Conservation (phyloP, 768 basidiomycete species). For the Leccinum ochraceum region DNA sequence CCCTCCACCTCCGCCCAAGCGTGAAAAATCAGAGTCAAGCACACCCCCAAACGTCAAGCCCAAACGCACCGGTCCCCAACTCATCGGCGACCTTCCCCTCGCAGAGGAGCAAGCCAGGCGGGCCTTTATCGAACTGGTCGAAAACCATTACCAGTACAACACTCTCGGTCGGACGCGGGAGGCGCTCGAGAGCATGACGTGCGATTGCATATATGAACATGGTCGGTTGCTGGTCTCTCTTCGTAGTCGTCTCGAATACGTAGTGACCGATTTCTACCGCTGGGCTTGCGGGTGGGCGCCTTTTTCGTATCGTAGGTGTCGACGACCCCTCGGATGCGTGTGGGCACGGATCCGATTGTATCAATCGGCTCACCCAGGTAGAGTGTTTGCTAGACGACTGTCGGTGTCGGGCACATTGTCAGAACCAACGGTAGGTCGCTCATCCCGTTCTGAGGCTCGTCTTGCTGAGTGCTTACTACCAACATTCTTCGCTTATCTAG, state of each 20-base stretch:
- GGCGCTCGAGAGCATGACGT: constrained; percentile 89
- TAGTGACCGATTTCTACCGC: constrained; percentile 27
- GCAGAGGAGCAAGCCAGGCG: constrained; percentile 72
- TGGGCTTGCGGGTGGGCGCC: constrained; percentile 20
- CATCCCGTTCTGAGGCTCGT: neutral
- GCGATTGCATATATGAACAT: constrained; percentile 83
- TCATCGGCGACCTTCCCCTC: constrained; percentile 78
- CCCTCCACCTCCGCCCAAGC: constrained; percentile 32
- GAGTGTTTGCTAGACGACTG: constrained; percentile 94
- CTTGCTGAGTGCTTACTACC: neutral
- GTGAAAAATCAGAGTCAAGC: constrained; percentile 36
- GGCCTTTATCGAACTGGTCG: constrained; percentile 71
- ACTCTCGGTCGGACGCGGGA: constrained; percentile 86
- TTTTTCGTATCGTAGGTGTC: constrained; percentile 44
- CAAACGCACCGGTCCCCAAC: constrained; percentile 42
- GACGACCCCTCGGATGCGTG: constrained; percentile 72
- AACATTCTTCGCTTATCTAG: constrained; percentile 40
- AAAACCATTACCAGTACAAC: constrained; percentile 86
- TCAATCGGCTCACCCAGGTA: constrained; percentile 95
- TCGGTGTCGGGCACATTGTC: constrained; percentile 76
- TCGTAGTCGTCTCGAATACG: constrained; percentile 30
- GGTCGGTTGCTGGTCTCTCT: constrained; percentile 53
- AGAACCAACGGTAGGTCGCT: constrained; percentile 81
- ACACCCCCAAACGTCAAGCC: constrained; percentile 36
- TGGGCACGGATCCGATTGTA: constrained; percentile 88